A percentile compares a stretch with the other conserved stretches of the same genome.
phyloP scores from a whole-genome alignment of 371 early-diverging fungal genomes.

The Mucor velutinosus region DNA sequence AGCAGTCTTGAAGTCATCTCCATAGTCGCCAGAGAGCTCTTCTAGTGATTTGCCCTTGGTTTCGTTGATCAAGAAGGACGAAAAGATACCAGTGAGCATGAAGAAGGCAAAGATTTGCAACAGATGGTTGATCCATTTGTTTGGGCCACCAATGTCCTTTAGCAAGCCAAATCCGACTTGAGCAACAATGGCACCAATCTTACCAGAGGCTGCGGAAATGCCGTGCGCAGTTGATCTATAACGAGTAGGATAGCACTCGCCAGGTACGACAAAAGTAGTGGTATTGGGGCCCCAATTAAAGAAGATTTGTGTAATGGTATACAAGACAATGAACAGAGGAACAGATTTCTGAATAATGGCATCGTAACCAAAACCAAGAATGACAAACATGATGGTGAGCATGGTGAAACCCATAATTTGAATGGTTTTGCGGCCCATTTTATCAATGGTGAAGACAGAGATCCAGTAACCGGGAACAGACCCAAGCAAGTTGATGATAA shows the following conservation, averaged over 20 bases:
- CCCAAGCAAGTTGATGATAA: conserved; percentile 80
- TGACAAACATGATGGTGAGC: conserved; percentile 48
- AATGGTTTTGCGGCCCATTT: conserved; percentile 78
- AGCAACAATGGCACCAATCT: conserved; percentile 81
- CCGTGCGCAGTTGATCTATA: conserved; percentile 87
- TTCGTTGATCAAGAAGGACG: conserved; percentile 56
- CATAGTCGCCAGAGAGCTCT: conserved; percentile 36
- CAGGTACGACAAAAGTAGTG: conserved; percentile 85
- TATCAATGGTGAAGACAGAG: conserved; percentile 80
- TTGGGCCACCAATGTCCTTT: conserved; percentile 68
- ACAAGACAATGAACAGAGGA: conserved; percentile 69
- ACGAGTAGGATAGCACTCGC: conserved; percentile 87
- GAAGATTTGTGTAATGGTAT: conserved; percentile 82
- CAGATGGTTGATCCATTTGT: conserved; percentile 65
- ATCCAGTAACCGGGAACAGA: conserved; percentile 88
- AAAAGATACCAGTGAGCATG: conserved; percentile 71
- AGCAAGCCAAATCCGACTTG: conserved; percentile 73
- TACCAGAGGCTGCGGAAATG: too few species aligned
- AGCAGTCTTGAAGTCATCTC: not conserved
- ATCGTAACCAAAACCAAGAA: conserved; percentile 50
- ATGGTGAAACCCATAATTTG: conserved; percentile 71
- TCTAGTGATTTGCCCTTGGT: conserved; percentile 48
- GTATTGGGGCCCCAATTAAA: conserved; percentile 84
- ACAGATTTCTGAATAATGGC: conserved; percentile 51
- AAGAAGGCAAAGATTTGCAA: conserved; percentile 75